These are phyloP conservation scores for Lasiodiplodia theobromae DNA, from an alignment of 2,329 filamentous ascomycete species.

Conservation along the genomic window DNA sequence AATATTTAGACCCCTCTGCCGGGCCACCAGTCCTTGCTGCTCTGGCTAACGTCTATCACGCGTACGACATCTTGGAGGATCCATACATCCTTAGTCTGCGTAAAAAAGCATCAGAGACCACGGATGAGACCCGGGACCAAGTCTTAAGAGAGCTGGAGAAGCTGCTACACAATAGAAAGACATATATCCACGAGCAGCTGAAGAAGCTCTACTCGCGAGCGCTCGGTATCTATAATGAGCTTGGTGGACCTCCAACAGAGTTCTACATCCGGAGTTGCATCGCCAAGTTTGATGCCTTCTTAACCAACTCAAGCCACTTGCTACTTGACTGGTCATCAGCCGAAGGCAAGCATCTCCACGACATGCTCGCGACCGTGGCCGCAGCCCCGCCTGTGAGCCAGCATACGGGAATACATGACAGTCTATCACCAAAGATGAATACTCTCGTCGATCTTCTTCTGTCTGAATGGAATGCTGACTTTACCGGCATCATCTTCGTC, in stretches of 20 bases:
- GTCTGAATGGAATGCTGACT: conserved; percentile 40
- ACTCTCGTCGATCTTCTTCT: conserved; percentile 46
- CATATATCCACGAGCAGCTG: conserved; percentile 51
- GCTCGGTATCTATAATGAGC: conserved; percentile 43
- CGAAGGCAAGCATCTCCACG: conserved; percentile 46
- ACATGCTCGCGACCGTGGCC: conserved; percentile 1
- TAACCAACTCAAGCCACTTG: conserved; percentile 6
- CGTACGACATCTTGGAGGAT: conserved; percentile 47
- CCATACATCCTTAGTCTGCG: conserved; percentile 49
- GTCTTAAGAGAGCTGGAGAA: conserved; percentile 16
- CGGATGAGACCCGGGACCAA: conserved; percentile 36
- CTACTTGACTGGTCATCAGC: conserved; percentile 35
- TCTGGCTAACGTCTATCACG: conserved; percentile 34
- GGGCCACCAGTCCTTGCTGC: conserved; percentile 34
- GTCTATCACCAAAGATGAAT: conserved; percentile 46
- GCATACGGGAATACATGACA: background rate
- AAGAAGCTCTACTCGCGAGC: conserved; percentile 43
- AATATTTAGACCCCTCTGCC: background rate
- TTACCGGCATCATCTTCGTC: conserved; percentile 47
- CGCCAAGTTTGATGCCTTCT: conserved; percentile 3
- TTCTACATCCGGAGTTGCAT: conserved; percentile 51
- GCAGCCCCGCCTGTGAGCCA: background rate
- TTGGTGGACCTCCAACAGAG: conserved; percentile 47
- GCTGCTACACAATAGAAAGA: conserved; percentile 37
- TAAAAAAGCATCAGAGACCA: conserved; percentile 34